Base-by-base conservation (phyloP, 108 stramenopile genomes). In the Mayamaea pseudoterrestris region DNA sequence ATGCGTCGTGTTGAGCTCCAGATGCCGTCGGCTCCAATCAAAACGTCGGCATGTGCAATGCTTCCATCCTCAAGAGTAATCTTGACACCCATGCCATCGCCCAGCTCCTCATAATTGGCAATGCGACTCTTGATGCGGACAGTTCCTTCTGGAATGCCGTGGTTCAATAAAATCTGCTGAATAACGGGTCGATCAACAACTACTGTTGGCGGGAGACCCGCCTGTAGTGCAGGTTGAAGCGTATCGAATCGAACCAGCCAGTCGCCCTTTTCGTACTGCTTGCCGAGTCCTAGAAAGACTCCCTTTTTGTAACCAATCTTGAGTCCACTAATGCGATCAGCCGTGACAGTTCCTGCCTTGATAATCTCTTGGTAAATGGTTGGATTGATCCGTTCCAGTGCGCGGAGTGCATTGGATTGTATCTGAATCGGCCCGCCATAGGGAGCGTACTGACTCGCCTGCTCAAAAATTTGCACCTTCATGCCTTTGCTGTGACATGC, bases 351-450 rank as follows among this genome's bases (percentile, higher is more conserved):
- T 27, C 90, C 90, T 2, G 90, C 90, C 21, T 50, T 53, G 11
- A 76, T 61, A 13, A 91, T 44, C 49, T 91, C 90, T 45, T 87
- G 72, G 41, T 57, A 94, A 41, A 85, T 55, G 6, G 44, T 52
- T 6, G 73, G 65, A 53, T 83, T 89, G 74, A 96, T 93, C 17
- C 80, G 76, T 66, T 94, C 57, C 44, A 97, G 61, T 18, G 91
- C 86, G 12, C 86, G 57, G 37, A 97, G 65, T 5, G 96, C 96
- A 58, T 97, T 97, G 41, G 84, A 87, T 57, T 93, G 92, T 32
- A 97, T 88, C 66, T 97, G 96, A 63, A 97, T 97, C n/a, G 93
- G 96, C 24, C 96, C 96, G 29, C 96, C 96, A 47, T 95, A 97
- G 25, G 92, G 90, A 42, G 90, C 85, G 55, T 92, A 92, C 12